Evolutionary conservation across 495 filamentous ascomycete genomes (phyloP).

Genomic region (Penicillium desertorum): DNA sequence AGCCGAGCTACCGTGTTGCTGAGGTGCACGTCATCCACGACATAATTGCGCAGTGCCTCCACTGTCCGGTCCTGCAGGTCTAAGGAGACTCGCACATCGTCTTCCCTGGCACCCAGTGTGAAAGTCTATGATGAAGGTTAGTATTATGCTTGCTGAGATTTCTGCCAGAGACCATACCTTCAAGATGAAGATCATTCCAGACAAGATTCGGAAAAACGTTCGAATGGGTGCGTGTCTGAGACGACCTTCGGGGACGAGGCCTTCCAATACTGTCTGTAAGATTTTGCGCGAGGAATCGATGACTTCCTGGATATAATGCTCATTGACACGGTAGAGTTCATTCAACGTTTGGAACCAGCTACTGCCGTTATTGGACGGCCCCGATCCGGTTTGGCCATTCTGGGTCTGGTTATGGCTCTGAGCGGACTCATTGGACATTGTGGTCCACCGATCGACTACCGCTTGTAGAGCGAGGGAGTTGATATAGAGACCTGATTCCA

Average conservation of each 20-base stretch:
- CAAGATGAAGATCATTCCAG: slow-evolving; percentile 91
- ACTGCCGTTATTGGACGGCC: slow-evolving; percentile 32
- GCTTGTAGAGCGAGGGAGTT: slow-evolving; percentile 93
- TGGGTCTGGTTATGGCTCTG: slow-evolving; percentile 42
- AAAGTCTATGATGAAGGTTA: slow-evolving; percentile 63
- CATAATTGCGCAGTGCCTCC: slow-evolving; percentile 74
- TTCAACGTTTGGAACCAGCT: slow-evolving; percentile 54
- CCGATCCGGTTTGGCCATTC: slow-evolving; percentile 41
- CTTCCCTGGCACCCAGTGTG: slow-evolving; percentile 85
- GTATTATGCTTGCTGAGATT: background rate
- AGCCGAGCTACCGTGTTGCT: slow-evolving; percentile 91
- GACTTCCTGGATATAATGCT: slow-evolving; percentile 83
- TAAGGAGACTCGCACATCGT: slow-evolving; percentile 80
- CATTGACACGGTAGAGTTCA: slow-evolving; percentile 55
- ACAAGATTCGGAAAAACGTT: slow-evolving; percentile 92
- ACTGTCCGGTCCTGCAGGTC: slow-evolving; percentile 78
- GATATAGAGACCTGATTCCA: slow-evolving; percentile 62
- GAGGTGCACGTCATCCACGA: slow-evolving; percentile 96
- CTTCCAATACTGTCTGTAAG: slow-evolving; percentile 77
- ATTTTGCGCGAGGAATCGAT: slow-evolving; percentile 84
- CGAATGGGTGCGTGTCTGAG: slow-evolving; percentile 90
- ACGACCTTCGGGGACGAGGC: slow-evolving; percentile 75
- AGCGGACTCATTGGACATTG: slow-evolving; percentile 58
- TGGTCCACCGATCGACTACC: slow-evolving; percentile 89
- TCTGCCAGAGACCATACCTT: slow-evolving; percentile 45